phyloP scores from a whole-genome alignment of 192 early-diverging fungal species.

The Oehlia diaphana region DNA sequence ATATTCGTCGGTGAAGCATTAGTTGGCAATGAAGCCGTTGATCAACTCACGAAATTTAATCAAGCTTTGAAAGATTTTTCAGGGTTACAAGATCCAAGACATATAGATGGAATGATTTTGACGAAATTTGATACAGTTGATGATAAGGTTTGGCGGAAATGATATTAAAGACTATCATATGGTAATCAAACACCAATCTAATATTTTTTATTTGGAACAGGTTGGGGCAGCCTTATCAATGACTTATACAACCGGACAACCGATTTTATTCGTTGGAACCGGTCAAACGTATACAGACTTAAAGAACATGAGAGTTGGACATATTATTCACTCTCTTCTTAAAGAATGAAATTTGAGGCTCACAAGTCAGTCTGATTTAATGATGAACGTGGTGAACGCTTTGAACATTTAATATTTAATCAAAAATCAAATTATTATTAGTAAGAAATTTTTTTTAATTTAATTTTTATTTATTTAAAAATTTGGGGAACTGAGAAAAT shows the following conservation, averaged over 20 bases:
- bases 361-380: background rate
- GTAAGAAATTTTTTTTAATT: too few relatives aligned
- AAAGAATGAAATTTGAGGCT: conserved; percentile 39
- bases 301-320: conserved; percentile 79
- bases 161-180: background rate
- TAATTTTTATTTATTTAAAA: too few relatives aligned
- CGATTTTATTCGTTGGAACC: conserved; percentile 95
- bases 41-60: conserved; percentile 97
- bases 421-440: too few relatives aligned
- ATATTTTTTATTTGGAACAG: conserved; percentile 31
- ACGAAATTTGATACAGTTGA: conserved; percentile 98
- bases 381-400: background rate
- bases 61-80: conserved; percentile 89
- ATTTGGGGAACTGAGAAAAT: too few relatives aligned
- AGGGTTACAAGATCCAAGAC: conserved; percentile 72
- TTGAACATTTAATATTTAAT: background rate
- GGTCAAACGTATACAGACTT: conserved; percentile 97
- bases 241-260: conserved; percentile 94
- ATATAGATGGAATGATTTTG: conserved; percentile 95
- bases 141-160: conserved; percentile 64
- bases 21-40: conserved; percentile 96
- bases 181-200: background rate
- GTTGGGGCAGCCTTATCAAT: conserved; percentile 95
- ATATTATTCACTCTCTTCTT: conserved; percentile 70
- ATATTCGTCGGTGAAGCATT: conserved; percentile 97